These are phyloP conservation scores for Penicillium angulare DNA, from an alignment of 495 filamentous ascomycete species.

Conservation along the genomic window DNA sequence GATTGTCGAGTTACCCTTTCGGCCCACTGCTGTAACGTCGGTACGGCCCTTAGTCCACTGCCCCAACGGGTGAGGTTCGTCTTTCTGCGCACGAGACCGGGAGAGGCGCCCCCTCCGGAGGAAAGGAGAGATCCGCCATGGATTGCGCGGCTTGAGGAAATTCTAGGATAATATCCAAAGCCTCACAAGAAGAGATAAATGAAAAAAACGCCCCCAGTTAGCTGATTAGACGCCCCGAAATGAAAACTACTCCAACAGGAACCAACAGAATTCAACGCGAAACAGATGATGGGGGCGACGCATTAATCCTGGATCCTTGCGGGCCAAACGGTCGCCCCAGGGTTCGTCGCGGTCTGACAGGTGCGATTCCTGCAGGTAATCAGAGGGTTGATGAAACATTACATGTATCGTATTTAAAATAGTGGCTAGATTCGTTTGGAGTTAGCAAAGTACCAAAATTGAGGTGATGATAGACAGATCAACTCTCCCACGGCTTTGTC, in stretches of 20 bases:
- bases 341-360: constrained; percentile 27
- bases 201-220: too few species aligned
- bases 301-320: constrained; percentile 13
- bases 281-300: background rate
- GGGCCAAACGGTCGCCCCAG: constrained; percentile 33
- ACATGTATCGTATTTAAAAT: constrained; percentile 1
- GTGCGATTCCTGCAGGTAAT: constrained; percentile 22
- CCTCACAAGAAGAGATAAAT: too few species aligned
- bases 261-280: background rate
- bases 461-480: constrained; percentile 12
- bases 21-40: constrained; percentile 15
- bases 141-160: too few species aligned
- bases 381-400: constrained; percentile 1
- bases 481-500: constrained; percentile 17
- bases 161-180: too few species aligned
- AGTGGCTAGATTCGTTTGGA: too few species aligned
- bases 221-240: background rate
- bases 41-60: constrained; percentile 21
- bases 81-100: background rate
- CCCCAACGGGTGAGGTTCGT: background rate
- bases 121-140: too few species aligned
- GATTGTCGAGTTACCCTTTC: background rate
- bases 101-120: too few species aligned
- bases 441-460: too few species aligned
- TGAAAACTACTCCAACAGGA: background rate